Evolutionary conservation across 202 grass and related monocot species (phyloP).

Genomic region (Elaeis oleifera): DNA sequence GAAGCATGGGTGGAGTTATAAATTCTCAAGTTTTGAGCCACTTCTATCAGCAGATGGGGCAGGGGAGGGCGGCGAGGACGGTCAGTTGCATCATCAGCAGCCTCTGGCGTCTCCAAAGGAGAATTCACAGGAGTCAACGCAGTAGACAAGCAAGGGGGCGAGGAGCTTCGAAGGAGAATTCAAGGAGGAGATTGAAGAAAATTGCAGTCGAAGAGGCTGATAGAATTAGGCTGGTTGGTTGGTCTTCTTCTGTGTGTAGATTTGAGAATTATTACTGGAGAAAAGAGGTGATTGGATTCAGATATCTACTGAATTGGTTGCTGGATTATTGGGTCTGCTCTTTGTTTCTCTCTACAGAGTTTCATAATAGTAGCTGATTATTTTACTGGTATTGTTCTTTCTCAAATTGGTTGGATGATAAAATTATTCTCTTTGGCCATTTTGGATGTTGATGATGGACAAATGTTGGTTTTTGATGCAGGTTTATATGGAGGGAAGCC

Average conservation of each 20-base stretch:
- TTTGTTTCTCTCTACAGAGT: background rate
- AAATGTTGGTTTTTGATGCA: background rate
- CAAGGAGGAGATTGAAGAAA: background rate
- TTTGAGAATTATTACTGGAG: too few species aligned
- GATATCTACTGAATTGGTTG: background rate
- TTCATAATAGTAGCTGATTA: too few species aligned
- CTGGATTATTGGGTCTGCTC: background rate
- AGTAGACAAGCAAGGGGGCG: background rate
- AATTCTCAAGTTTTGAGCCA: constrained; percentile 4
- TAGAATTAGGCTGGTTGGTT: too few species aligned
- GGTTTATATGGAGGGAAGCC: constrained; percentile 4
- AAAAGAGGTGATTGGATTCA: too few species aligned
- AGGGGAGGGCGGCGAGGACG: background rate
- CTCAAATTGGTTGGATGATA: background rate
- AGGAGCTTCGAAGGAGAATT: background rate
- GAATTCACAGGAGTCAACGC: constrained; percentile 8
- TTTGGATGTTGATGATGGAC: too few species aligned
- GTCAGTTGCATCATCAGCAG: background rate
- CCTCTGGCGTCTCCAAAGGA: background rate
- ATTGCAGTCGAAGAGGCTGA: background rate
- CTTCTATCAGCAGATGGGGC: constrained; percentile 11
- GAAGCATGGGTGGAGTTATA: background rate
- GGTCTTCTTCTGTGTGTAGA: too few species aligned
- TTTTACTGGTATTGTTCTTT: constrained; percentile 4
- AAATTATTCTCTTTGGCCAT: background rate